Base-by-base conservation (phyloP, 345 rosid species). In the Fremontodendron californicum region DNA sequence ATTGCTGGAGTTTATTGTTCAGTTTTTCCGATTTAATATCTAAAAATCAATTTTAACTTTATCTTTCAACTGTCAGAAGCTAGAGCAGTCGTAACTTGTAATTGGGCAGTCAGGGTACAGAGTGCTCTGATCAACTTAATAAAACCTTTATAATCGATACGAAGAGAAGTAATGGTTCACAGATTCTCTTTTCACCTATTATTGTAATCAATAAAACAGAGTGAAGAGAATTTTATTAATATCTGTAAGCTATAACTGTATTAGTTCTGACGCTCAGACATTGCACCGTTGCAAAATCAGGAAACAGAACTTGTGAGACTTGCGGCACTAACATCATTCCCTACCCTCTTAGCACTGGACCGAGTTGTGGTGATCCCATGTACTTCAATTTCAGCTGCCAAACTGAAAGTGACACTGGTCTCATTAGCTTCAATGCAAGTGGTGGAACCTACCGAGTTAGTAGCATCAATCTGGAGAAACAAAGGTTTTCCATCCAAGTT, bases 301-400 rank as follows among this genome's bases (percentile, higher is more conserved):
- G 63, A 58, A 29, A 49, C 31, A 64, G 23, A 68, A 73, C 7
- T 31, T 73, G 67, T 80, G 61, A 52, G 43, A 46, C 31, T 75
- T 67, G 78, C 68, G 74, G 54, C 70, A 74, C 78, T 46, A 67
- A 55, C 82, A 33, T 77, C 33, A 61, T 35, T 39, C 75, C 71
- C 33, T 66, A 58, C 27, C 54, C 72, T 9, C 70, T 67, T 42
- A 75, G 71, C 82, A 79, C 63, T 6, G 46, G 58, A 11, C 3
- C 45, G 5, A 35, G 10, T 33, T 49, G 82, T 48, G 70, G 80
- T 21, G 80, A 78, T 21, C 70, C 60, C 7, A 62, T 7, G 58
- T 75, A 75, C 78, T 46, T 3, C n/a, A n/a, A 9, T 31, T 75
- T 75, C 33, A 33, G 4, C 27, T 71, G 74, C 61, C 55, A 60